Conservation (phyloP, 108 stramenopile genomes). For the Discostella pseudostelligera region DNA sequence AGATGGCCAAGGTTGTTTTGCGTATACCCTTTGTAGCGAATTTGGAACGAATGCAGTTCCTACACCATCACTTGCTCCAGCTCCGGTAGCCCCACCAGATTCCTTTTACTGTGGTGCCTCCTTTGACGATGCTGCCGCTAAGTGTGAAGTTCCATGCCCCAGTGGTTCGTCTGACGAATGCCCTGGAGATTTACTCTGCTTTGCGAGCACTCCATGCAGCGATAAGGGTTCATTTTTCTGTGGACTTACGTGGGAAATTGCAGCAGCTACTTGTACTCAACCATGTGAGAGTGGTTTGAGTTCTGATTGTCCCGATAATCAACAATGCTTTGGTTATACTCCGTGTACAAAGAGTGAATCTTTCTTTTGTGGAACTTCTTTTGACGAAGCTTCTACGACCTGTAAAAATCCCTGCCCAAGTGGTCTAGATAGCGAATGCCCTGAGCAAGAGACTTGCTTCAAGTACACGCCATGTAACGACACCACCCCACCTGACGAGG, state of each 20-base stretch:
- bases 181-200: constrained; percentile 65
- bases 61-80: constrained; percentile 41
- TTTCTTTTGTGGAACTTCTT: constrained; percentile 44
- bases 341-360: constrained; percentile 48
- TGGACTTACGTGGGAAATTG: constrained; percentile 46
- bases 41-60: constrained; percentile 37
- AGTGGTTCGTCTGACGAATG: constrained; percentile 57
- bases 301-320: constrained; percentile 24
- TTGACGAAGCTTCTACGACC: constrained; percentile 43
- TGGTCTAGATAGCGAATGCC: constrained; percentile 36
- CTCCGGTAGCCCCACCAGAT: constrained; percentile 36
- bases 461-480: constrained; percentile 49
- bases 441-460: constrained; percentile 32
- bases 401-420: constrained; percentile 42
- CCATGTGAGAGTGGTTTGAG: constrained; percentile 39
- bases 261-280: constrained; percentile 31
- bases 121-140: constrained; percentile 43
- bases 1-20: constrained; percentile 43
- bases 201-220: constrained; percentile 75
- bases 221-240: constrained; percentile 43
- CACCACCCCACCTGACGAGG: constrained; percentile 4
- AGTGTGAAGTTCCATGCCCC: constrained; percentile 66
- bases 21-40: constrained; percentile 61
- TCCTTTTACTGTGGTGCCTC: constrained; percentile 45
- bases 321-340: constrained; percentile 44